Conservation (phyloP, 257 asterid genomes). For the Coffea canephora region DNA sequence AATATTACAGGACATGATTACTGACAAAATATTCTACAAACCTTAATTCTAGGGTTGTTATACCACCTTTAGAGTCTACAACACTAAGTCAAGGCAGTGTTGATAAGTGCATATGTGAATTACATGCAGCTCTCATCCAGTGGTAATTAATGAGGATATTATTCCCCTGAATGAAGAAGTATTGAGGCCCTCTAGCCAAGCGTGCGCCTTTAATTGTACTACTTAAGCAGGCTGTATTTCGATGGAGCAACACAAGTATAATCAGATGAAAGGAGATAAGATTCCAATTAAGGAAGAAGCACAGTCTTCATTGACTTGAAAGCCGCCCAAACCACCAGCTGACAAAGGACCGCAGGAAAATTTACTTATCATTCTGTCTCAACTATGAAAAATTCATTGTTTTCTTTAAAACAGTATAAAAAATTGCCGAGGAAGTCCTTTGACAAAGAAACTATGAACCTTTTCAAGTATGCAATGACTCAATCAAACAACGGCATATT, state of each 20-base stretch:
- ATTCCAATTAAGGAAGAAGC: neutral
- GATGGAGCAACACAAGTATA: neutral
- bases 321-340: neutral
- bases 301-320: neutral
- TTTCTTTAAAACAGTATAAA: too few relatives aligned
- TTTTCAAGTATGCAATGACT: neutral
- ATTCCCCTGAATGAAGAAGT: too few relatives aligned
- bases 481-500: neutral
- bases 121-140: too few relatives aligned
- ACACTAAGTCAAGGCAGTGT: too few relatives aligned
- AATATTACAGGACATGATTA: constrained; percentile 22
- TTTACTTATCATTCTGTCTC: too few relatives aligned
- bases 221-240: neutral
- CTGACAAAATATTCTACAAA: neutral
- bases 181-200: too few relatives aligned
- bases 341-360: neutral
- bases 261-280: neutral
- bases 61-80: neutral
- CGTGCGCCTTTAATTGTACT: neutral
- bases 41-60: neutral
- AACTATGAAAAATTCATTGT: too few relatives aligned
- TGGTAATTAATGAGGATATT: too few relatives aligned
- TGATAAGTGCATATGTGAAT: too few relatives aligned
- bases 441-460: neutral
- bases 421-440: neutral